Percentiles rank a stretch among this genome's conserved stretches.
These are phyloP conservation scores for Phytophthora macrochlamydospora DNA, from an alignment of 352 stramenopile species.

Conservation along the genomic window DNA sequence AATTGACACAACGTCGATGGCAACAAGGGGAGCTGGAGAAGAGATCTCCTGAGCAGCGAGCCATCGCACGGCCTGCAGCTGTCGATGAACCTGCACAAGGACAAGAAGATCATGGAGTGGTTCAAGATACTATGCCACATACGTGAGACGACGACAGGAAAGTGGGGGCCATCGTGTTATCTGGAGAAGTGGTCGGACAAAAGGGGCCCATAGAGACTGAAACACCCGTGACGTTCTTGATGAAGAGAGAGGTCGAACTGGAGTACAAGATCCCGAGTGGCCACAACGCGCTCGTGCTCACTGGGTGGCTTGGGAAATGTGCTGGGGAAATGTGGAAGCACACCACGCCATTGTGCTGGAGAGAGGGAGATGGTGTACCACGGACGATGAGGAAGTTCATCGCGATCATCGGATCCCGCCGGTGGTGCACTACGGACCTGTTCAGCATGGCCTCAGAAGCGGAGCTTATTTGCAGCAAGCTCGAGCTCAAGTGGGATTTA, in stretches of 20 bases:
- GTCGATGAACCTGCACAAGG: constrained; percentile 56
- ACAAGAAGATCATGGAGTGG: constrained; percentile 55
- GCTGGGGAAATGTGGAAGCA: constrained; percentile 26
- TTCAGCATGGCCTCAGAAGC: constrained; percentile 72
- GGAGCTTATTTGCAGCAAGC: constrained; percentile 32
- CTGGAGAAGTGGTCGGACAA: constrained; percentile 51
- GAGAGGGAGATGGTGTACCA: constrained; percentile 51
- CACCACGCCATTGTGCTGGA: constrained; percentile 59
- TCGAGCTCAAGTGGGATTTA: too few species aligned
- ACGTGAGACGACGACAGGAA: constrained; percentile 42
- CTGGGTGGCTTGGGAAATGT: constrained; percentile 36
- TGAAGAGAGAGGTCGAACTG: constrained; percentile 41
- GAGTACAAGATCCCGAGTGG: constrained; percentile 43
- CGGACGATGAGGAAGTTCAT: constrained; percentile 55
- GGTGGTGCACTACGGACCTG: constrained; percentile 64
- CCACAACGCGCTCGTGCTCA: constrained; percentile 55
- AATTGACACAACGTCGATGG: too few species aligned
- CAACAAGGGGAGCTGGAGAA: too few species aligned
- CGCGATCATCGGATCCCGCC: constrained; percentile 61
- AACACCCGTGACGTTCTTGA: constrained; percentile 53
- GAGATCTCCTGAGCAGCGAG: too few species aligned
- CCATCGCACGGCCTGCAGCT: constrained; percentile 48
- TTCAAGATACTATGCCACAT: constrained; percentile 38
- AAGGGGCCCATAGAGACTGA: constrained; percentile 49
- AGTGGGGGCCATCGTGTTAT: constrained; percentile 56